Conservation (phyloP, 805 yeast genomes). For the Candida anglica region DNA sequence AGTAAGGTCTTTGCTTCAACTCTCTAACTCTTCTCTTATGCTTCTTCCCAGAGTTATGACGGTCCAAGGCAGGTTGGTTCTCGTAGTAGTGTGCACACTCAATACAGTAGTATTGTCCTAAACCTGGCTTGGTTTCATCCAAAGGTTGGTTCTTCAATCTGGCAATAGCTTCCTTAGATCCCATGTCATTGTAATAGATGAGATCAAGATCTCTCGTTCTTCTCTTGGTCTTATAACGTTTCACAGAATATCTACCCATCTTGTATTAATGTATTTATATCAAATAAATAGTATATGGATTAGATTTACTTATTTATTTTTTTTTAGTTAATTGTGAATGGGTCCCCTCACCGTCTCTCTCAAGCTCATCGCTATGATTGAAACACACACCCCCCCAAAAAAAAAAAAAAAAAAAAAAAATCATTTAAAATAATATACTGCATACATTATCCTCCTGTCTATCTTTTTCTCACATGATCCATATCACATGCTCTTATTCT, state of each 20-base stretch:
- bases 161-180: conserved; percentile 58
- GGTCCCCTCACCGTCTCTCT: not conserved
- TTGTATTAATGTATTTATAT: conserved; percentile 6
- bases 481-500: too few relatives aligned
- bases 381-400: too few relatives aligned
- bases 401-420: not conserved
- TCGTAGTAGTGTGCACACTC: conserved; percentile 94
- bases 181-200: conserved; percentile 65
- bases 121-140: conserved; percentile 88
- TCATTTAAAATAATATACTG: too few relatives aligned
- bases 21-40: conserved; percentile 86
- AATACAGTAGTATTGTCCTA: conserved; percentile 91
- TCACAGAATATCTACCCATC: conserved; percentile 87
- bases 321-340: too few relatives aligned
- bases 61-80: conserved; percentile 63
- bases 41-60: conserved; percentile 70
- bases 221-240: conserved; percentile 86
- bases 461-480: too few relatives aligned
- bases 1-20: conserved; percentile 74
- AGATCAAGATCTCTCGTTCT: conserved; percentile 81
- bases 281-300: not conserved
- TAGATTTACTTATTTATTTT: not conserved
- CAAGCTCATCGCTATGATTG: conserved; percentile 1
- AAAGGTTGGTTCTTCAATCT: conserved; percentile 73
- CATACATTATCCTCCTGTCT: too few relatives aligned